Base-by-base conservation (phyloP, 208 protist species). In the Novymonas esmeraldas region DNA sequence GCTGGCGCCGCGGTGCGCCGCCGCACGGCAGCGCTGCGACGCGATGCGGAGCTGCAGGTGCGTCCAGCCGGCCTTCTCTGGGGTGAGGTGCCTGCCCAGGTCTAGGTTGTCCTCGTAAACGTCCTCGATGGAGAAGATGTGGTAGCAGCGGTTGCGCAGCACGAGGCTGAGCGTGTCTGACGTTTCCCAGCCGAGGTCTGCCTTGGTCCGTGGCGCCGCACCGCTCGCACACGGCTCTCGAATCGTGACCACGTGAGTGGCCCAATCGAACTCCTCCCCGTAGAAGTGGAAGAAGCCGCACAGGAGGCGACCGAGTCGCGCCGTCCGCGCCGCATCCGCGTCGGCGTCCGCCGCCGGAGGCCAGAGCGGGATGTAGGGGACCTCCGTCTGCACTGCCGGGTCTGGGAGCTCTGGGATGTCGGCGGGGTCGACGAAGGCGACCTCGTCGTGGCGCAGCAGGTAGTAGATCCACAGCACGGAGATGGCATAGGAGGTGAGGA, bases 51-150 rank as follows among this genome's bases (percentile, higher is more conserved):
- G 90, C 81, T 95, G 89, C 55, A 69, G 38, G 33, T 66, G 54
- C 31, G 95, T 71, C 79, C 93, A 95, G 11, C 13, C 51, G 20
- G 67, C 64, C 64, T 93, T 95, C 5, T 70, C 54, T 1, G 70
- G 72, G 9, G 76, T 76, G 13, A 93, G 75, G 54, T 95, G 90
- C 0, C 90, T 73, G 4, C 73, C 87, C 11, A 92, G 70, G 65
- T 93, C 91, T 13, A 93, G 70, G 50, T 92, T 46, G 10, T 88
- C 74, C 45, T 95, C 90, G 68, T 93, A 95, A 22, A 81, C 73
- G 57, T 95, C 90, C 41, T 93, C 87, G 56, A 95, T 92, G 65
- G 78, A 93, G 34, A 93, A 66, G 41, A 68, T 45, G 63, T 90
- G 84, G 67, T 78, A 91, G 56, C 85, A 62, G 14, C 84, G 76